These are phyloP conservation scores for Calonectria ilicicola DNA, from an alignment of 2,329 filamentous ascomycete genomes.

Conservation along the genomic window DNA sequence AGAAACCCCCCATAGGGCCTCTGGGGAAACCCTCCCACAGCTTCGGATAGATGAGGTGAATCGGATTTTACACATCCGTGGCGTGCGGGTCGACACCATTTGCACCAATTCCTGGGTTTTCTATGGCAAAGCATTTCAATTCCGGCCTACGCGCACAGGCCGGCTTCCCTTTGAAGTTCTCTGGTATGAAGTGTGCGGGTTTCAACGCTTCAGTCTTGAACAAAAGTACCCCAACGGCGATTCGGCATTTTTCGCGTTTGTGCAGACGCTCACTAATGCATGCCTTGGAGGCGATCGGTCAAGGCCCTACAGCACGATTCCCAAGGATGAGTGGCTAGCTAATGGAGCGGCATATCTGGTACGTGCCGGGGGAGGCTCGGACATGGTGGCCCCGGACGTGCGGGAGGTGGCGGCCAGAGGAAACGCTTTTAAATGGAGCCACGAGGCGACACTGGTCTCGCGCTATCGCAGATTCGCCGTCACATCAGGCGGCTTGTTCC, in stretches of 20 bases:
- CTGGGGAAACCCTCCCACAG: conserved; percentile 40
- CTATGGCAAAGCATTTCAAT: conserved; percentile 47
- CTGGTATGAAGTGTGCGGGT: conserved; percentile 45
- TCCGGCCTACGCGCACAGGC: conserved; percentile 24
- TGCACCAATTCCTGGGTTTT: conserved; percentile 43
- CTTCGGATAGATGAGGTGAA: conserved; percentile 41
- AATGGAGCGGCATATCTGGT: conserved; percentile 49
- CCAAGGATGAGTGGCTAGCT: conserved; percentile 44
- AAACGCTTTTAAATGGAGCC: conserved; percentile 50
- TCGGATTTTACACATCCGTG: conserved; percentile 42
- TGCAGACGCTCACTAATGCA: conserved; percentile 50
- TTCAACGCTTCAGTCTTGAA: conserved; percentile 39
- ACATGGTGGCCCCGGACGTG: conserved; percentile 36
- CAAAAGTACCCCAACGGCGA: conserved; percentile 41
- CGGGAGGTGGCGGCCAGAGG: conserved; percentile 41
- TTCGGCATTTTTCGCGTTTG: conserved; percentile 47
- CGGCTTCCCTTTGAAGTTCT: conserved; percentile 44
- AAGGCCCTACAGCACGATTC: conserved; percentile 39
- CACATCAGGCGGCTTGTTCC: conserved; percentile 46
- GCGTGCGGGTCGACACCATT: conserved; percentile 44
- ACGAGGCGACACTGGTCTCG: conserved; percentile 50
- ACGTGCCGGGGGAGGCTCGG: conserved; percentile 27
- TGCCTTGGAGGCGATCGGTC: conserved; percentile 45
- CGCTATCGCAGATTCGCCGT: conserved; percentile 48
- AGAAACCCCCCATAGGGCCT: conserved; percentile 46